Base-by-base conservation (phyloP, 345 rosid species). In the Iberis pinnata region DNA sequence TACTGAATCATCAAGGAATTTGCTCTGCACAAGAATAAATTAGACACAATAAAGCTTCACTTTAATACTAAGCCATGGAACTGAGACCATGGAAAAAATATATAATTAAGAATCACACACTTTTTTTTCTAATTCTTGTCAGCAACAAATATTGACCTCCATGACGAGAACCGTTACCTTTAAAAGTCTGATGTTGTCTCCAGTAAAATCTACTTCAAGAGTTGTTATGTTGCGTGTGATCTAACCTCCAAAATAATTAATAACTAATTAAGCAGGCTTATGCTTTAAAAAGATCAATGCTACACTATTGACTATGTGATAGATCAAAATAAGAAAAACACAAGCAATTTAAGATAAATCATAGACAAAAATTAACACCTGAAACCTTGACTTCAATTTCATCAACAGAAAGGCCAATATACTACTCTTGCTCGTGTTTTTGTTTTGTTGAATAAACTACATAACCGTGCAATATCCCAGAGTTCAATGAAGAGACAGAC, bases 201-300 rank as follows among this genome's bases (percentile, higher is more conserved):
- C 97, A 0, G 97, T 92, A 73, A 92, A 92, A 46, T 96, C 95
- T 43, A 92, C 79, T 80, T 88, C 93, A 24, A 90, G 90, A 42
- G 70, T 50, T 39, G 79, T 77, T 17, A 61, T 52, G 36, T 81
- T 81, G 63, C 73, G 15, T 27, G 97, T 88, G 47, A 92, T 86
- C 98, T 92, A 86, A 43, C 59, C 67, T 14, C 71, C 39, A 53
- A 47, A 65, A 70, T 40, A 37, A n/a, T n/a, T n/a, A n/a, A 32
- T 16, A 48, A 56, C 26, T 19, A 46, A 3, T 35, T 22, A 68
- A 47, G 33, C 27, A 61, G 3, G 35, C 57, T 46, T 59, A 29
- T 24, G 39, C n/a, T 1, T 46, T n/a, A 10, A n/a, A 10, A 22
- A 24, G 8, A 52, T 39, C 12, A n/a, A n/a, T n/a, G n/a, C n/a